Percentiles rank a stretch among this genome's conserved stretches.
Conservation (phyloP, 768 basidiomycete genomes). For the Lepiota venenata region DNA sequence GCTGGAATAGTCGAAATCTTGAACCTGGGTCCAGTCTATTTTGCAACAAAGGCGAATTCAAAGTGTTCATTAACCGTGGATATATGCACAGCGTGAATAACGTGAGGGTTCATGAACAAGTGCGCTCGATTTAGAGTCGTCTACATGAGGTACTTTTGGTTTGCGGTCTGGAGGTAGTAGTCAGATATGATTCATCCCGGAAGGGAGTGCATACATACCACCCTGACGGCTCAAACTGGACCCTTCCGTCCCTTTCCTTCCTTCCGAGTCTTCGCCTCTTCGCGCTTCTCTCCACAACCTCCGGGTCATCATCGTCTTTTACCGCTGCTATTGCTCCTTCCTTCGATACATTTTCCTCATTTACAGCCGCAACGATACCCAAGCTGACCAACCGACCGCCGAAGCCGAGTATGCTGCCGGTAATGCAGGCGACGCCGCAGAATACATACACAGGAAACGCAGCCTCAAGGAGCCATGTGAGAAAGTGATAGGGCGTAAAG, state of each 20-base stretch:
- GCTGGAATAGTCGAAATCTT: no score
- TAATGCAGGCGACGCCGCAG: slow-evolving; percentile 52
- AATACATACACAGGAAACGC: slow-evolving; percentile 57
- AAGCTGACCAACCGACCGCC: slow-evolving; percentile 24
- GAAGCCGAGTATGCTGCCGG: slow-evolving; percentile 42
- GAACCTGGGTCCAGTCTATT: no score
- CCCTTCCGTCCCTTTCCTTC: neutral
- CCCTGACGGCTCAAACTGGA: slow-evolving; percentile 6
- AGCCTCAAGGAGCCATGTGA: slow-evolving; percentile 34
- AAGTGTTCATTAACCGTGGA: neutral
- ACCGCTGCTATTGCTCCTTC: neutral
- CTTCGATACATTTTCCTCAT: neutral
- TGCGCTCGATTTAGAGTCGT: no score
- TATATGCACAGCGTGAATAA: no score
- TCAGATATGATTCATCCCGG: no score
- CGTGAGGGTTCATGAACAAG: neutral
- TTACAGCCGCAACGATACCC: neutral
- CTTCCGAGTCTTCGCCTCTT: slow-evolving; percentile 8
- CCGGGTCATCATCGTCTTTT: neutral
- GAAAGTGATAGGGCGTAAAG: slow-evolving; percentile 39
- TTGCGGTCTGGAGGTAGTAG: no score
- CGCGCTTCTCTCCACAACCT: slow-evolving; percentile 4
- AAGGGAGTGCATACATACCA: no score
- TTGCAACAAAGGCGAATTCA: no score
- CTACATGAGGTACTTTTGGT: no score